Percentiles rank a stretch among this genome's conserved stretches.
These are phyloP conservation scores for Oryza officinalis DNA, from an alignment of 176 grass and related monocot species.

Conservation along the genomic window DNA sequence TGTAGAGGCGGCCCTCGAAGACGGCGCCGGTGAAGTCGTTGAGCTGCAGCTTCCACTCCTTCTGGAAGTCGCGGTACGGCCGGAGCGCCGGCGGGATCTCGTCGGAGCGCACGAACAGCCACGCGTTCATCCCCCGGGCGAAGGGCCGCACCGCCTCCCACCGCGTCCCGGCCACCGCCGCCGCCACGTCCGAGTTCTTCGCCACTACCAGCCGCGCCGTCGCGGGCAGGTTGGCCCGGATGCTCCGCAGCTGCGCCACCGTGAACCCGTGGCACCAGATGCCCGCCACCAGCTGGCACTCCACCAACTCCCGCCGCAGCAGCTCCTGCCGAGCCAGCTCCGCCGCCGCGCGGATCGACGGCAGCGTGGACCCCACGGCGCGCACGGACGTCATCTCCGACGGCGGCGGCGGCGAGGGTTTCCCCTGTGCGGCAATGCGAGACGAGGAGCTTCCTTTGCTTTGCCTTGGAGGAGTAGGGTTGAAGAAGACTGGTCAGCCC, in stretches of 20 bases:
- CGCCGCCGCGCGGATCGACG: constrained; percentile 60
- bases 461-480: not conserved
- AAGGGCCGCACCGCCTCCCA: constrained; percentile 77
- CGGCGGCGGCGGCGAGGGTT: constrained; percentile 42
- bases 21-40: constrained; percentile 97
- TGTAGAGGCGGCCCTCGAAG: constrained; percentile 85
- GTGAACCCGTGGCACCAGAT: constrained; percentile 94
- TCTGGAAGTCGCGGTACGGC: constrained; percentile 92
- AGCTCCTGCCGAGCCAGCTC: constrained; percentile 54
- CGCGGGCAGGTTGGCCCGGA: constrained; percentile 62
- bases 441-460: not conserved
- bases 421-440: not conserved
- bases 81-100: constrained; percentile 85
- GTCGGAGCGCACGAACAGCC: constrained; percentile 97
- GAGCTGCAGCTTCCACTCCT: constrained; percentile 72
- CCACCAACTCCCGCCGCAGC: constrained; percentile 66
- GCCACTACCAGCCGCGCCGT: constrained; percentile 69
- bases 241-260: constrained; percentile 77
- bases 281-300: constrained; percentile 77
- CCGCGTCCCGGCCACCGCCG: constrained; percentile 71
- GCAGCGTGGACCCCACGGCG: constrained; percentile 39
- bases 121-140: constrained; percentile 92
- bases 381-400: constrained; percentile 57
- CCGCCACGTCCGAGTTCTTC: constrained; percentile 87
- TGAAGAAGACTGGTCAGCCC: not conserved